Percentiles rank a stretch among this genome's conserved stretches.
Conservation (phyloP, 2,329 filamentous ascomycete genomes). For the Colletotrichum incanum region DNA sequence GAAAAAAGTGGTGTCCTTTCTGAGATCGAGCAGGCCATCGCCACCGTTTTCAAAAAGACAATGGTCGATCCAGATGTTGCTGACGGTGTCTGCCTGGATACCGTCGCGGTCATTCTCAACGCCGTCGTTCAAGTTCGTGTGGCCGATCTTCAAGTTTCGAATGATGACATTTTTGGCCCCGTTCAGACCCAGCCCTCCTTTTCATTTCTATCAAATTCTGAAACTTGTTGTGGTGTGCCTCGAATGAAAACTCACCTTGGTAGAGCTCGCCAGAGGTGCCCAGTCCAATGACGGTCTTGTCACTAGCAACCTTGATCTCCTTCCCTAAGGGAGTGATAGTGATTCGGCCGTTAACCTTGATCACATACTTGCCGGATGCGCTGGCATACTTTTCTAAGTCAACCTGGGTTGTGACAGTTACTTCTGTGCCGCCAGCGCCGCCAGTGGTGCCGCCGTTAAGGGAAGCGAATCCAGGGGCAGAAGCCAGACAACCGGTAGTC, state of each 20-base stretch:
- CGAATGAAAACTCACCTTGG: slow-evolving; percentile 2
- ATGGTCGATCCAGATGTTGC: slow-evolving; percentile 45
- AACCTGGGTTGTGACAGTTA: slow-evolving; percentile 44
- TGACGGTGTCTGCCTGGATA: slow-evolving; percentile 40
- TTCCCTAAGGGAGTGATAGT: slow-evolving; percentile 46
- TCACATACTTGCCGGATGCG: slow-evolving; percentile 45
- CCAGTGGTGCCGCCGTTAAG: slow-evolving; percentile 48
- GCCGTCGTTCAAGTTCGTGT: slow-evolving; percentile 25
- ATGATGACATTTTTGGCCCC: slow-evolving; percentile 44
- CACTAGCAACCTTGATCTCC: slow-evolving; percentile 45
- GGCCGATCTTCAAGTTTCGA: slow-evolving; percentile 44
- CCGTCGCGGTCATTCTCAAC: slow-evolving; percentile 40
- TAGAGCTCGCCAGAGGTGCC: slow-evolving; percentile 38
- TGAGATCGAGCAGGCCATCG: slow-evolving; percentile 42
- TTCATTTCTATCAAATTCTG: neutral
- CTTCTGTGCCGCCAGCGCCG: slow-evolving; percentile 44
- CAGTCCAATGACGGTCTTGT: slow-evolving; percentile 46
- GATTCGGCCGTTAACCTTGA: slow-evolving; percentile 47
- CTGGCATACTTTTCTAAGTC: slow-evolving; percentile 47
- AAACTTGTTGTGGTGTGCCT: neutral
- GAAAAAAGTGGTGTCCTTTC: slow-evolving; percentile 44
- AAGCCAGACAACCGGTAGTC: slow-evolving; percentile 9
- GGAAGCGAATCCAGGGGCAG: slow-evolving; percentile 47
- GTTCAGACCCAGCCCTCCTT: slow-evolving; percentile 43
- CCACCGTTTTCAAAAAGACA: slow-evolving; percentile 41